phyloP scores from a whole-genome alignment of 2,329 filamentous ascomycete genomes.

The Lomentospora prolificans region DNA sequence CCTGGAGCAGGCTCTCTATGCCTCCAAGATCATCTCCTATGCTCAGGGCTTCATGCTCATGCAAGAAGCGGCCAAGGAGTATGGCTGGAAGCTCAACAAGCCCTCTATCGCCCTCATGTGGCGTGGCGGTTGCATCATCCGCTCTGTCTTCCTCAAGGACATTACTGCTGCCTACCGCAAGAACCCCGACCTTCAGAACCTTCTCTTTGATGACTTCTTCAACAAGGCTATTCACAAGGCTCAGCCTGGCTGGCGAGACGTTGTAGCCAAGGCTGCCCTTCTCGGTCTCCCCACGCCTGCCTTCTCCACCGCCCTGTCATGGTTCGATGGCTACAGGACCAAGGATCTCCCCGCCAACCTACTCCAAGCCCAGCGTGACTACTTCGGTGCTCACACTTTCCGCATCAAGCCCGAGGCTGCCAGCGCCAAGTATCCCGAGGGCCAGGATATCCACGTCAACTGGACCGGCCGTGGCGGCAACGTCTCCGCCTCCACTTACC shows the following conservation, averaged over 20 bases:
- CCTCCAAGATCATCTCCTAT: conserved; percentile 99
- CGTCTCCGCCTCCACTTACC: conserved; percentile 94
- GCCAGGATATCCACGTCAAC: conserved; percentile 95
- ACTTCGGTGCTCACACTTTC: conserved; percentile 96
- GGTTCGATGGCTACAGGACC: conserved; percentile 98
- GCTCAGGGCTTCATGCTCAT: conserved; percentile 99
- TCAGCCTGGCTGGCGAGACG: conserved; percentile 84
- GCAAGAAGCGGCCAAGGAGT: conserved; percentile 96
- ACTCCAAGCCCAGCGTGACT: conserved; percentile 97
- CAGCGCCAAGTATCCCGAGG: conserved; percentile 69
- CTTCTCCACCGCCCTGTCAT: conserved; percentile 93
- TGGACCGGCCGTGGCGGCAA: conserved; percentile 98
- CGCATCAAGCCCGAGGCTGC: conserved; percentile 72
- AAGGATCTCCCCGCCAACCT: conserved; percentile 97
- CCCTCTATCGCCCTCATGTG: conserved; percentile 99
- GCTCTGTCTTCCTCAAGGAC: conserved; percentile 99
- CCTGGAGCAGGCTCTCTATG: conserved; percentile 97
- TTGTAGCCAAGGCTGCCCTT: conserved; percentile 82
- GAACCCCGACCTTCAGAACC: conserved; percentile 91
- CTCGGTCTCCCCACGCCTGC: conserved; percentile 93
- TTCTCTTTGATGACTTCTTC: conserved; percentile 99
- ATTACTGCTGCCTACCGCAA: conserved; percentile 95
- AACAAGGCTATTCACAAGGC: conserved; percentile 97
- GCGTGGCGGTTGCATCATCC: conserved; percentile 99
- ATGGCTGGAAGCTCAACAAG: conserved; percentile 99